Conservation (phyloP, 495 filamentous ascomycete genomes). For the Penicillium fimorum region DNA sequence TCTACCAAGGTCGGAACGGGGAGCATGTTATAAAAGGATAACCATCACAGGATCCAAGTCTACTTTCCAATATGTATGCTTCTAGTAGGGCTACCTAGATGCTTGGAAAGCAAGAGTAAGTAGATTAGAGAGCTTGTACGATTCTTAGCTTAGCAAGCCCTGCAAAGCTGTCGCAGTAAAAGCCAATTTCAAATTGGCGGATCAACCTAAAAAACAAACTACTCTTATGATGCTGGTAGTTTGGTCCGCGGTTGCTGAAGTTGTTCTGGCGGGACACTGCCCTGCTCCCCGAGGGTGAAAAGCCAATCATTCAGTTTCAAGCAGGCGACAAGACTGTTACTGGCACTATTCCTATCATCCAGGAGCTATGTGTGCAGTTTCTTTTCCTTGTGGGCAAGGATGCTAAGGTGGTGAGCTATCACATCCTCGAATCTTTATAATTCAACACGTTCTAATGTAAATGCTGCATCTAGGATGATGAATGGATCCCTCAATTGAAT, state of each 20-base stretch:
- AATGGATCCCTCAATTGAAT: conserved; percentile 56
- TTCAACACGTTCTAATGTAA: background rate
- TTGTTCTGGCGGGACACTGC: conserved; percentile 48
- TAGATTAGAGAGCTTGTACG: background rate
- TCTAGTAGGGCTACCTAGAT: background rate
- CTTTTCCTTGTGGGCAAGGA: conserved; percentile 47
- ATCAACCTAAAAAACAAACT: too few species aligned
- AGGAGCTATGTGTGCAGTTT: conserved; percentile 41
- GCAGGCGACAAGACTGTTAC: conserved; percentile 30
- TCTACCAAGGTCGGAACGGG: background rate
- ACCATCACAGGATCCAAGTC: background rate
- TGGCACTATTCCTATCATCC: conserved; percentile 38
- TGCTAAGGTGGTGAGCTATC: conserved; percentile 37
- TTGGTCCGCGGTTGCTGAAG: too few species aligned
- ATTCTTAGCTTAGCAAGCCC: background rate
- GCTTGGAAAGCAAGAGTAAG: background rate
- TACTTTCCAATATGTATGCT: background rate
- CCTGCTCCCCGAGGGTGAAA: conserved; percentile 40
- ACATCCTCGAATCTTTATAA: background rate
- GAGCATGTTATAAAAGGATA: background rate
- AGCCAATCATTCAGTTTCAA: conserved; percentile 40
- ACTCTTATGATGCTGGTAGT: too few species aligned
- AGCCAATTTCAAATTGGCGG: background rate
- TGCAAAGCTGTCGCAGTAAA: background rate
- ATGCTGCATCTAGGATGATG: conserved; percentile 39